These are phyloP conservation scores for Purpureocillium lavendulum DNA, from an alignment of 2,329 filamentous ascomycete species.

Conservation along the genomic window DNA sequence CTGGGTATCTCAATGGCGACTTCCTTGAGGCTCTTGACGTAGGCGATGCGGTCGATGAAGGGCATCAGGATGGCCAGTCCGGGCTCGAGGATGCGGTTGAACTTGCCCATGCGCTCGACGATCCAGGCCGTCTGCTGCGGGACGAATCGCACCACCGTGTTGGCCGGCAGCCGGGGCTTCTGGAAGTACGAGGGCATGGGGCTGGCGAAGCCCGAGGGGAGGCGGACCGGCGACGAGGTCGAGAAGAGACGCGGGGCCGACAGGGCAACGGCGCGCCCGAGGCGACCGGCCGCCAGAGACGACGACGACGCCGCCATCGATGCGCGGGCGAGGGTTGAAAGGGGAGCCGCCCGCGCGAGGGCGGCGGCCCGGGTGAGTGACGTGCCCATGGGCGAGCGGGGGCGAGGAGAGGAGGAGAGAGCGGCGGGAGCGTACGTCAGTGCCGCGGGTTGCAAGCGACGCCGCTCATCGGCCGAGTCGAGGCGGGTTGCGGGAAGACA, in stretches of 20 bases:
- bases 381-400: conserved; percentile 20
- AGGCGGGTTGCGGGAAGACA: not conserved
- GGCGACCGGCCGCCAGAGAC: too few relatives aligned
- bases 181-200: conserved; percentile 70
- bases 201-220: conserved; percentile 20
- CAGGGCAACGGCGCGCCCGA: conserved; percentile 6
- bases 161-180: conserved; percentile 67
- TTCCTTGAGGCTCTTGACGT: conserved; percentile 97
- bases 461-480: conserved; percentile 6
- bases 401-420: too few relatives aligned
- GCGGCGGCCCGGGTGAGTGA: conserved; percentile 14
- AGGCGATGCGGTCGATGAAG: conserved; percentile 90
- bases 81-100: conserved; percentile 85
- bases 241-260: conserved; percentile 17
- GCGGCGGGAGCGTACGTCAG: conserved; percentile 5
- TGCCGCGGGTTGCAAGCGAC: conserved; percentile 4
- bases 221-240: conserved; percentile 21
- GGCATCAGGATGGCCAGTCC: conserved; percentile 84
- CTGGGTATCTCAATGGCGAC: conserved; percentile 93
- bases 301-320: conserved; percentile 1
- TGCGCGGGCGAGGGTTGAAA: not conserved
- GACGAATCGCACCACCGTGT: conserved; percentile 92
- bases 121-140: conserved; percentile 99
- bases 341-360: conserved; percentile 2
- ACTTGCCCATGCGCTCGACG: conserved; percentile 98